Evolutionary conservation across 1,139 yeast genomes (phyloP).

Genomic region (Meyerozyma sp.): DNA sequence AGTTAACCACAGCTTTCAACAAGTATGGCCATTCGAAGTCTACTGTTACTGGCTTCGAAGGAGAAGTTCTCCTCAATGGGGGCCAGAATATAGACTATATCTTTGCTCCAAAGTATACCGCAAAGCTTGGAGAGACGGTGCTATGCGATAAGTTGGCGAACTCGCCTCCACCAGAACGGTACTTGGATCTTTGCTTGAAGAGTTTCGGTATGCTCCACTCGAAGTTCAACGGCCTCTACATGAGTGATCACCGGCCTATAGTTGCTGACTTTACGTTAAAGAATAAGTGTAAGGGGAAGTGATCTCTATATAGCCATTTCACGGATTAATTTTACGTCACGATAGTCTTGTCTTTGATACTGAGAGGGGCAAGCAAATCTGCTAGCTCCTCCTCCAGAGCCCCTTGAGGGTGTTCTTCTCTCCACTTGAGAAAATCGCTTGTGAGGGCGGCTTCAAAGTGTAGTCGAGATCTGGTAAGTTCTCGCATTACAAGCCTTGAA

Average conservation of each 20-base stretch:
- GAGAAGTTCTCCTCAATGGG: conserved; percentile 22
- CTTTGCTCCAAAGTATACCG: conserved; percentile 33
- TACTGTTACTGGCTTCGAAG: conserved; percentile 49
- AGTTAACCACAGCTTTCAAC: conserved; percentile 19
- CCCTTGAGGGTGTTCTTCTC: not conserved
- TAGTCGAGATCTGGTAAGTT: not conserved
- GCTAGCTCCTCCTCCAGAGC: not conserved
- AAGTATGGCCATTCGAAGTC: conserved; percentile 39
- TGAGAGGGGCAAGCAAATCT: not conserved
- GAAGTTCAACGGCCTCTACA: conserved; percentile 35
- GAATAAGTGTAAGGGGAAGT: not conserved
- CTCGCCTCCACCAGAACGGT: conserved; percentile 6
- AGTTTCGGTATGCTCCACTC: conserved; percentile 45
- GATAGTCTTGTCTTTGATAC: not conserved
- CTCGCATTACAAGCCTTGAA: not conserved
- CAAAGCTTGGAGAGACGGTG: conserved; percentile 15
- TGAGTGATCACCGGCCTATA: conserved; percentile 54
- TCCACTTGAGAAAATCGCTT: not conserved
- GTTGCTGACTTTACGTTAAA: conserved; percentile 33
- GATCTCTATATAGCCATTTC: no score
- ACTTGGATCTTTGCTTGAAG: conserved; percentile 16
- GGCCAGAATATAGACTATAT: conserved; percentile 47
- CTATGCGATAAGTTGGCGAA: conserved; percentile 12
- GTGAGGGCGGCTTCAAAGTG: not conserved
- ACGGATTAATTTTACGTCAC: not conserved